Evolutionary conservation across 2,329 filamentous ascomycete genomes (phyloP).

Genomic region (Trichoderma atroviride): DNA sequence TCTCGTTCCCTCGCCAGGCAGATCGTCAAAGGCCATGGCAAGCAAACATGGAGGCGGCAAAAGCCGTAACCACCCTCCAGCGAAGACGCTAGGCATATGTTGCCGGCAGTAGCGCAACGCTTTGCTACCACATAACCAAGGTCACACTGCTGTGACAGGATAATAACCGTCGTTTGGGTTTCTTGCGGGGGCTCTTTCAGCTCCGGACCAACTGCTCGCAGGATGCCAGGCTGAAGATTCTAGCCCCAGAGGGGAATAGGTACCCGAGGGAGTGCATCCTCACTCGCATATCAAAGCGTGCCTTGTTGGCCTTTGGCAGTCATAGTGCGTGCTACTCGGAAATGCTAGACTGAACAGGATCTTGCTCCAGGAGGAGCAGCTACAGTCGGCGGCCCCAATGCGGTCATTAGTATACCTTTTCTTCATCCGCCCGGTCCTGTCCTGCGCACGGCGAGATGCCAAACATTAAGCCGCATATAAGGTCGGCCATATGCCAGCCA

Average conservation of each 20-base stretch:
- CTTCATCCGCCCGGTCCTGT: neutral
- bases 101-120: neutral
- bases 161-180: neutral
- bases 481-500: conserved; percentile 1
- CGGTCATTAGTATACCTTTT: neutral
- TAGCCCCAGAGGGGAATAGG: neutral
- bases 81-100: neutral
- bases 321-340: neutral
- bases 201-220: conserved; percentile 7
- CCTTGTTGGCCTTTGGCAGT: neutral
- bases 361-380: neutral
- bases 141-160: neutral
- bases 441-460: neutral
- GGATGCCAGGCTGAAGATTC: neutral
- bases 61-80: conserved; percentile 5
- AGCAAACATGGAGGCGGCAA: conserved; percentile 4
- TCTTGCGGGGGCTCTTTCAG: conserved; percentile 1
- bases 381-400: neutral
- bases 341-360: neutral
- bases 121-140: neutral
- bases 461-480: neutral
- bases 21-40: neutral
- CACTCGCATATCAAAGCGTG: neutral
- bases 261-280: neutral
- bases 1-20: neutral